Conservation (phyloP, 345 rosid species). For the Melaleuca quinquenervia region DNA sequence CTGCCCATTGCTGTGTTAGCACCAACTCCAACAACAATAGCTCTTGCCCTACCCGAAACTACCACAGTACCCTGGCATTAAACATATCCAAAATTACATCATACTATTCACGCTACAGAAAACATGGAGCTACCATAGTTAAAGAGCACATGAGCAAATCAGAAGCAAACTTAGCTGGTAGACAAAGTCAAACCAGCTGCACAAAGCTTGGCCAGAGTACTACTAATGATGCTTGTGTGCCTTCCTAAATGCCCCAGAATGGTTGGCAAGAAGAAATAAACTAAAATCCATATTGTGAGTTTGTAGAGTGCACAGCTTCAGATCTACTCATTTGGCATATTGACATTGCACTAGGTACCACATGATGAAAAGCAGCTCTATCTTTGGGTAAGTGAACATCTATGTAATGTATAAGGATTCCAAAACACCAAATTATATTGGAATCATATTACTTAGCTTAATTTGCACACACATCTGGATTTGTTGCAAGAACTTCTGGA, state of each 20-base stretch:
- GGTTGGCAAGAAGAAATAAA: not conserved
- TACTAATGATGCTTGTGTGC: not conserved
- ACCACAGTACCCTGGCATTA: slow-evolving; percentile 88
- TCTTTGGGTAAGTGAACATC: not conserved
- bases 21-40: slow-evolving; percentile 91
- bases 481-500: not conserved
- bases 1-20: slow-evolving; percentile 97
- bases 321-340: not conserved
- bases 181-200: not conserved
- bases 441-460: not conserved
- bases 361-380: not conserved
- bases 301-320: not conserved
- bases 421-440: not conserved
- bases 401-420: not conserved
- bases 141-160: not conserved
- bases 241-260: not conserved
- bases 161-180: not conserved
- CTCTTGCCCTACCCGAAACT: slow-evolving; percentile 92
- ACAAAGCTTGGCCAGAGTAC: not conserved
- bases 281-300: not conserved
- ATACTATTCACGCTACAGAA: not conserved
- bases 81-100: not conserved
- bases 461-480: not conserved
- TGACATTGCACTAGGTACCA: not conserved
- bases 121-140: not conserved